These are phyloP conservation scores for Eryngium alpinum DNA, from an alignment of 140 eudicot genomes.

Conservation along the genomic window DNA sequence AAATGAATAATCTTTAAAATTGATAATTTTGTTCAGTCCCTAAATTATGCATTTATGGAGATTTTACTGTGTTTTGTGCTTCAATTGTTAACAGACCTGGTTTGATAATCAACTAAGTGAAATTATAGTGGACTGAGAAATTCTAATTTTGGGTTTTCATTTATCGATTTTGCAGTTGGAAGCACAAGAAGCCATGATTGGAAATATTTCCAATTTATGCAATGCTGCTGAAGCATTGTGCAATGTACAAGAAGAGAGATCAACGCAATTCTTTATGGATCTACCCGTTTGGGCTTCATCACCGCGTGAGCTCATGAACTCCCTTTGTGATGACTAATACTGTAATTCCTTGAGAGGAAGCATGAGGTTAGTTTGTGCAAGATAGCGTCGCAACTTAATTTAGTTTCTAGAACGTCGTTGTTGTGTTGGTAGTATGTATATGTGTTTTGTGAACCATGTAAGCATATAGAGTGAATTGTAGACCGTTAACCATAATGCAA, in stretches of 20 bases:
- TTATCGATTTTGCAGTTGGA: slow-evolving; percentile 39
- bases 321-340: slow-evolving; percentile 38
- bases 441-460: slow-evolving; percentile 7
- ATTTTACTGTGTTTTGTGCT: neutral
- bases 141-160: neutral
- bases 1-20: too few relatives aligned
- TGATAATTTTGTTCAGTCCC: too few relatives aligned
- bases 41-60: too few relatives aligned
- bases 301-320: slow-evolving; percentile 48
- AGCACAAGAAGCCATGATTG: slow-evolving; percentile 65
- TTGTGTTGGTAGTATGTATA: neutral
- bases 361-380: neutral
- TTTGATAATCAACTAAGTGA: neutral
- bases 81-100: neutral
- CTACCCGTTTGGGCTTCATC: slow-evolving; percentile 68
- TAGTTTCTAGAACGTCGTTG: neutral
- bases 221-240: slow-evolving; percentile 64
- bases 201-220: slow-evolving; percentile 50
- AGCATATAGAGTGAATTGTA: slow-evolving; percentile 11
- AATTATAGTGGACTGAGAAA: neutral
- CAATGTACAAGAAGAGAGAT: slow-evolving; percentile 46
- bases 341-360: slow-evolving; percentile 1
- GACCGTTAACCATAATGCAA: neutral
- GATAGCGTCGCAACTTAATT: neutral
- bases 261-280: slow-evolving; percentile 38